Evolutionary conservation across 164 flowering plant species (phyloP).

Genomic region (Annona squamosa): DNA sequence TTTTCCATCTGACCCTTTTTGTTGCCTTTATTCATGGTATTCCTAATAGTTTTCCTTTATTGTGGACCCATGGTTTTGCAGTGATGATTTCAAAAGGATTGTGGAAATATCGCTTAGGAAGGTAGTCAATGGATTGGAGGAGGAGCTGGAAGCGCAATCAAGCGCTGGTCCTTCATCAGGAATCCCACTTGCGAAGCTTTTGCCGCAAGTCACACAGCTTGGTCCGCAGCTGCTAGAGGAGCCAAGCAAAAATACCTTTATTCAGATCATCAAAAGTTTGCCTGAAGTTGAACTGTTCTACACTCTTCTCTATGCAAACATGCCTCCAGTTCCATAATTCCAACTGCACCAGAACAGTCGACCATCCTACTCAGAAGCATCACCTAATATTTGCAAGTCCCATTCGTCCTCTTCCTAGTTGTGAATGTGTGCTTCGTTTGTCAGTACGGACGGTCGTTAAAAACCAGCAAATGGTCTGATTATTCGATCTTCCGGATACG

Average conservation of each 20-base stretch:
- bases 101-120: slow-evolving; percentile 51
- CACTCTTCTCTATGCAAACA: slow-evolving; percentile 69
- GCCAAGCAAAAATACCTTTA: slow-evolving; percentile 42
- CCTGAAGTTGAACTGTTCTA: slow-evolving; percentile 78
- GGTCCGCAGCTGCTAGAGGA: slow-evolving; percentile 49
- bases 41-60: neutral
- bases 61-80: slow-evolving; percentile 19
- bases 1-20: too few relatives aligned
- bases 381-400: neutral
- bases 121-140: slow-evolving; percentile 43
- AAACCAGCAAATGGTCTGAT: too few relatives aligned
- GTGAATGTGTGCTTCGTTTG: neutral
- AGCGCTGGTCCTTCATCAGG: slow-evolving; percentile 32
- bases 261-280: slow-evolving; percentile 37
- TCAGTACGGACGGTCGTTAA: neutral
- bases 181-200: slow-evolving; percentile 59
- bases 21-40: neutral
- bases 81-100: slow-evolving; percentile 57
- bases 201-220: slow-evolving; percentile 56
- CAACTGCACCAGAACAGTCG: neutral
- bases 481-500: too few relatives aligned
- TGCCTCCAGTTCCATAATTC: slow-evolving; percentile 21
- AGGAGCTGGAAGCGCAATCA: slow-evolving; percentile 34
- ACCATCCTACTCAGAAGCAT: neutral
- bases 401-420: neutral